Conservation (phyloP, 1,284 basidiomycete genomes). For the Melanopsichium pennsylvanicum region DNA sequence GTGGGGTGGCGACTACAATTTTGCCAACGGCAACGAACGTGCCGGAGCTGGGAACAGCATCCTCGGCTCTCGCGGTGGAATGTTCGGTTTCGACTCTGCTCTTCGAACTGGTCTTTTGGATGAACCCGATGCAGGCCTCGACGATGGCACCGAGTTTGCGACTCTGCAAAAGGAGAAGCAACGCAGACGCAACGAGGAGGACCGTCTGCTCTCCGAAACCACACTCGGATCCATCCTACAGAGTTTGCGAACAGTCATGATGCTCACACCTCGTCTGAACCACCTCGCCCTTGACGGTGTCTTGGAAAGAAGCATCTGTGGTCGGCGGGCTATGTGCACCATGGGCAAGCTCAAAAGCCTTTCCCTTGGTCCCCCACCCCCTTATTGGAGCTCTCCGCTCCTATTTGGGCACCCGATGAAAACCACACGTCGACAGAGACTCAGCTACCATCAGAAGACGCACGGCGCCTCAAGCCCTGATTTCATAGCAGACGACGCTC, state of each 20-base stretch:
- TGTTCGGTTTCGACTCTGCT: constrained; percentile 45
- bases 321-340: constrained; percentile 42
- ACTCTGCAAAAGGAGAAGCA: constrained; percentile 23
- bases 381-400: constrained; percentile 53
- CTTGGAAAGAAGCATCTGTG: constrained; percentile 43
- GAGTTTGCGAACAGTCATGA: constrained; percentile 38
- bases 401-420: constrained; percentile 47
- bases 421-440: constrained; percentile 30
- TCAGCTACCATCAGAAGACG: constrained; percentile 39
- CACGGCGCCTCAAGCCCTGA: constrained; percentile 22
- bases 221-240: constrained; percentile 46
- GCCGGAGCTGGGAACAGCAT: constrained; percentile 45
- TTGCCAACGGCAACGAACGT: constrained; percentile 45
- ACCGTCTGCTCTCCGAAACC: constrained; percentile 43
- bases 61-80: constrained; percentile 38
- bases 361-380: constrained; percentile 50
- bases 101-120: constrained; percentile 32
- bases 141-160: constrained; percentile 36
- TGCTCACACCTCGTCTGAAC: constrained; percentile 41
- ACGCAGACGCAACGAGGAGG: constrained; percentile 36
- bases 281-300: constrained; percentile 51
- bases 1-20: constrained; percentile 44
- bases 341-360: constrained; percentile 50
- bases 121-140: constrained; percentile 24
- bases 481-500: constrained; percentile 23